These are phyloP conservation scores for Aspergillus floridensis DNA, from an alignment of 2,329 filamentous ascomycete genomes.

Conservation along the genomic window DNA sequence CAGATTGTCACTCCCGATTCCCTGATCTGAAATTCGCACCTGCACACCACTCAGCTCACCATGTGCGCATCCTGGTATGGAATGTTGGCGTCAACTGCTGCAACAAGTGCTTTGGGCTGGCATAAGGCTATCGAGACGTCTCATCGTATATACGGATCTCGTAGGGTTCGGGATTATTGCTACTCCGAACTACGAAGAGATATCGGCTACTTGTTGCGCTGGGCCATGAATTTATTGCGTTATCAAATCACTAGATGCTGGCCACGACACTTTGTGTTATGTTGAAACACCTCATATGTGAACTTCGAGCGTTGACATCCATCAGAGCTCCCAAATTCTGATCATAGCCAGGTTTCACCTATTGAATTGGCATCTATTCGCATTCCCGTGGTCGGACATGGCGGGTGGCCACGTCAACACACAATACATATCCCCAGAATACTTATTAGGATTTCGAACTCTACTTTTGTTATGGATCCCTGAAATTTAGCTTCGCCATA, in stretches of 20 bases:
- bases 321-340: background rate
- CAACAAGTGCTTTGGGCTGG: background rate
- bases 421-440: background rate
- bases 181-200: no score
- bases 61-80: background rate
- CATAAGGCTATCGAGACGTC: background rate
- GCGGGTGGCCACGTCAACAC: background rate
- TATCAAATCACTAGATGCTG: background rate
- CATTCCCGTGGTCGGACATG: background rate
- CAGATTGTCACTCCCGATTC: background rate
- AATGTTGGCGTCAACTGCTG: background rate
- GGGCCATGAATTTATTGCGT: no score
- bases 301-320: background rate
- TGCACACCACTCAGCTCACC: background rate
- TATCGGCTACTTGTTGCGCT: no score
- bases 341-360: background rate
- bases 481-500: background rate
- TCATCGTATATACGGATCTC: background rate
- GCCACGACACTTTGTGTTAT: background rate
- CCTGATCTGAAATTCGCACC: background rate
- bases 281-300: background rate
- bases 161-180: no score
- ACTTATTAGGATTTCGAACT: background rate
- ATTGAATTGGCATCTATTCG: background rate
- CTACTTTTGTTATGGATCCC: background rate